Base-by-base conservation (phyloP, 2,329 filamentous ascomycete genomes). In the Didymella pinodella region DNA sequence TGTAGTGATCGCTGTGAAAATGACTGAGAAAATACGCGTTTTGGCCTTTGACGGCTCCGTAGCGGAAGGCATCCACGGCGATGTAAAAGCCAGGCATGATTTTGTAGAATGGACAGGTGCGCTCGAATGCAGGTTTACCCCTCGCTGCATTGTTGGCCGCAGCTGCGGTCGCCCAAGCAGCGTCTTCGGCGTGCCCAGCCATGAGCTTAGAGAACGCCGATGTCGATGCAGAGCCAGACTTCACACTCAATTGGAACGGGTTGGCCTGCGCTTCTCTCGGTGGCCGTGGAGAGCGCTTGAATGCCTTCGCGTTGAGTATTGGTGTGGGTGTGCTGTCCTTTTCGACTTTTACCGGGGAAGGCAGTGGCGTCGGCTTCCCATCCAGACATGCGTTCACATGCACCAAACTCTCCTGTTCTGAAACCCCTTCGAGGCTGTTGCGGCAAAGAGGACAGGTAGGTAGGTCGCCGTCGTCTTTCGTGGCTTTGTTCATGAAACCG, bases 71-170 rank as follows among this genome's bases (percentile, higher is more conserved):
- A 77, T 99, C 95, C 0, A 99, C 95, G 57, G 92, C 96, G 52
- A 98, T 96, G 64, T 85, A 92, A 70, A 97, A 90, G 0, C 92
- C 93, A 0, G 94, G 93, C 79, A 99, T 89, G 64, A 98, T 97
- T 77, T 99, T 99, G 82, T 99, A 99, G 71, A 99, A 99, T 0
- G 95, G 95, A 72, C 95, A 99, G 0, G 92, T 97, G 48, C 95
- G 87, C 71, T 94, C 86, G 70, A 94, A 95, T 0, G 93, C 90
- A 18, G 90, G 91, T 72, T 92, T 95, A 22, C 95, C 94, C 40
- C 92, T 86, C 2, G 93, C 88, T 1, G 90, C 86, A 28, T 86
- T 81, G 74, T 97, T 93, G 1, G 90, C 84, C 1, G 92, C 90
- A 0, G 94, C 93, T 12, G 95, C 95, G 34, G 86, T 87, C 0